Base-by-base conservation (phyloP, 2,329 filamentous ascomycete species). In the Chrysoporthe deuterocubensis region DNA sequence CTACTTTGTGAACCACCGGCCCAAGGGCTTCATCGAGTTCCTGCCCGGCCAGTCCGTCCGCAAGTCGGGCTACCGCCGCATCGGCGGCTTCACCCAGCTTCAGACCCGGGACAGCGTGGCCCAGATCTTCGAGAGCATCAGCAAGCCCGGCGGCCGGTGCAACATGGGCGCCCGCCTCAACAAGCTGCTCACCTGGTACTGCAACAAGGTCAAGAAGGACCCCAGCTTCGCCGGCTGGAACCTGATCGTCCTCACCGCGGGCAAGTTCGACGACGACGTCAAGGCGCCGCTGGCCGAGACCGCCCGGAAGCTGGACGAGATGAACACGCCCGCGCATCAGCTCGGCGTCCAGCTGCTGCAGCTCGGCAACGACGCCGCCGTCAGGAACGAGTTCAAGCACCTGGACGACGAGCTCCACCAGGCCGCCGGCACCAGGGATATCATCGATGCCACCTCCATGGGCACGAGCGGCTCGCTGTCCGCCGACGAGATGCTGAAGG, bases 1-100 rank as follows among this genome's bases (percentile, higher is more conserved):
- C 71, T 93, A 92, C 84, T 98, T 98, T 78, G 83, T 98, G 48
- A 97, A 98, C 80, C 85, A 91, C 75, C 75, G 77, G 56, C 82
- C 81, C 70, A 77, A 69, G 7, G 75, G 80, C 44, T 67, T 69
- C 0, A 81, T 83, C 21, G 73, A 75, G 4, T 67, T 67, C 9
- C 54, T 59, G 4, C 73, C 75, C 11, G 77, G 76, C 40, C 78
- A 82, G 63, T 78, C 81, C 0, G 78, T 80, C 0, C 80, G 83
- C 0, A 73, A 73, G 63, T 74, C 73, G 1, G 87, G 87, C 4
- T 94, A 92, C 80, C 83, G 83, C 72, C 88, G 91, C 69, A 84
- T 97, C 71, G 87, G 73, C 59, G 66, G 72, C 48, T 71, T 74
- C 69, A 71, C 71, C 69, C 72, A 73, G 62, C 70, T 62, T 37